Evolutionary conservation across 371 early-diverging fungal genomes (phyloP).

Genomic region (Rhizomucor miehei): DNA sequence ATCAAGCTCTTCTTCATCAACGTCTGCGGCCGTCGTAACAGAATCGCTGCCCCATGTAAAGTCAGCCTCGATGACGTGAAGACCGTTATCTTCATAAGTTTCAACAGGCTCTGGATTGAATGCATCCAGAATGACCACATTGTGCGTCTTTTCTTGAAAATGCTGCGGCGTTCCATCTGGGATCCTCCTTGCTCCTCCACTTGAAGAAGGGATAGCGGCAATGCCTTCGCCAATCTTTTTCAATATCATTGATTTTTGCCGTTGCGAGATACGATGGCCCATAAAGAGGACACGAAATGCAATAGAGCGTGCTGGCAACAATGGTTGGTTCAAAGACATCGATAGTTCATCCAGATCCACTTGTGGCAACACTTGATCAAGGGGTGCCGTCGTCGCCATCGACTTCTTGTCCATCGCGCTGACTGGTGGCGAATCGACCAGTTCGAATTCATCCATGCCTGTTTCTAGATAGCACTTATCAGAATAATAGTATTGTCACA

Average conservation of each 20-base stretch:
- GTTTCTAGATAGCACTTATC: too few species aligned
- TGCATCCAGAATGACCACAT: constrained; percentile 8
- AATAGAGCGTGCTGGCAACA: background rate
- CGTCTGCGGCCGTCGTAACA: too few species aligned
- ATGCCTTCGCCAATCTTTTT: constrained; percentile 8
- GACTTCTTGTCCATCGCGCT: too few species aligned
- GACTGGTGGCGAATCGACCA: background rate
- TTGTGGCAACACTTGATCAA: too few species aligned
- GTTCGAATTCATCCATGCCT: constrained; percentile 1
- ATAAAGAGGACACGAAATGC: constrained; percentile 10
- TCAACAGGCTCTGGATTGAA: constrained; percentile 13
- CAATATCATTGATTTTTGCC: background rate
- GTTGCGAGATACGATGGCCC: constrained; percentile 6
- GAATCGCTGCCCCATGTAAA: constrained; percentile 13
- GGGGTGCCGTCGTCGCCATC: too few species aligned
- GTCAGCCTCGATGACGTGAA: constrained; percentile 22
- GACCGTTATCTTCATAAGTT: constrained; percentile 19
- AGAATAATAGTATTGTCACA: too few species aligned
- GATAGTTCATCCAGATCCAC: too few species aligned
- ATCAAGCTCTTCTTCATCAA: too few species aligned
- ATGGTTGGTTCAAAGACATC: background rate
- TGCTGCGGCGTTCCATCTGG: background rate
- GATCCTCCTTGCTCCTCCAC: background rate
- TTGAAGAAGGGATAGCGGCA: constrained; percentile 1
- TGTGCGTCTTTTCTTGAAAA: constrained; percentile 10